Evolutionary conservation across 148 eudicot genomes (phyloP).

Genomic region (Vaccinium vitisidaea): DNA sequence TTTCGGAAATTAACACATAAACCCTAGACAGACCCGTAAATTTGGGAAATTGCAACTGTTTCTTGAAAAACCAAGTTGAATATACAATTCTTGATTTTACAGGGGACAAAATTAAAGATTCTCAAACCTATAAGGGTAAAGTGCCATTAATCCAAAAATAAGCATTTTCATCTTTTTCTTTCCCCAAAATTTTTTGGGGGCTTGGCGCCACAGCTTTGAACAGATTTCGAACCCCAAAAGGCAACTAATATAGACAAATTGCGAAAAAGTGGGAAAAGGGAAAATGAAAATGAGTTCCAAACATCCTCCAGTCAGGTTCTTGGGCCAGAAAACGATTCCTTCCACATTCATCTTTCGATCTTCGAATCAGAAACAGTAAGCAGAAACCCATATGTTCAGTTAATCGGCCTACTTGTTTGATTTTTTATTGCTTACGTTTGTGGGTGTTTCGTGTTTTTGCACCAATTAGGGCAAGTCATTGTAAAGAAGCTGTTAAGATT

Average conservation of each 20-base stretch:
- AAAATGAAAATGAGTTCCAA: slow-evolving; percentile 24
- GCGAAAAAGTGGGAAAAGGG: neutral
- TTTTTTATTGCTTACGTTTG: neutral
- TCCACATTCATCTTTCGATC: slow-evolving; percentile 32
- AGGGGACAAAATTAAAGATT: too few relatives aligned
- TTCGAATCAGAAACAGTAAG: slow-evolving; percentile 25
- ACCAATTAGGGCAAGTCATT: slow-evolving; percentile 25
- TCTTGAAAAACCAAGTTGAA: too few relatives aligned
- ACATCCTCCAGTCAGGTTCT: slow-evolving; percentile 23
- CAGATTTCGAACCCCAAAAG: neutral
- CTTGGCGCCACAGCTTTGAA: slow-evolving; percentile 4
- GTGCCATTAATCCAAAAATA: neutral
- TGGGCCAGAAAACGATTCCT: slow-evolving; percentile 40
- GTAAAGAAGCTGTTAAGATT: slow-evolving; percentile 20
- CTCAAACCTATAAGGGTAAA: neutral
- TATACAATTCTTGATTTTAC: too few relatives aligned
- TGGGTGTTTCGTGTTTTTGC: neutral
- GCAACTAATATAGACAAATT: neutral
- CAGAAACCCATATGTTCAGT: neutral
- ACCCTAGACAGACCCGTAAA: too few relatives aligned
- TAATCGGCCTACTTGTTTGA: slow-evolving; percentile 5
- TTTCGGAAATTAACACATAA: too few relatives aligned
- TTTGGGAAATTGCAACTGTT: too few relatives aligned
- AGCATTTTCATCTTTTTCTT: neutral
- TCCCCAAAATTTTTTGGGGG: neutral